Conservation (phyloP, 768 basidiomycete species). For the Mycena floridula region DNA sequence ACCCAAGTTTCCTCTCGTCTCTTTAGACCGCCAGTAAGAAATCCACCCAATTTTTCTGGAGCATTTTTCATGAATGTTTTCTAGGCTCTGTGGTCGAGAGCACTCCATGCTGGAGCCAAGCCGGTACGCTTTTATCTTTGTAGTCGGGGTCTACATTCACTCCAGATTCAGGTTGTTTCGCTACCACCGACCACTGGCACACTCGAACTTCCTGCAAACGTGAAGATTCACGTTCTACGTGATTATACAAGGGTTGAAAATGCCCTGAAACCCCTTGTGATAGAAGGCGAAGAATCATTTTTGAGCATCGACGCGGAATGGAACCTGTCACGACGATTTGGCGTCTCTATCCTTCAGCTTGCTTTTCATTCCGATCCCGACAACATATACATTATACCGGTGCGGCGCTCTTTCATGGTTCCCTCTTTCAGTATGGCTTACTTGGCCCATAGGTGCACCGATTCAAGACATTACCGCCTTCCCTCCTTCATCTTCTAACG, state of each 20-base stretch:
- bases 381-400: constrained; percentile 4
- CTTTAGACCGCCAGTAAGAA: no score
- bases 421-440: not conserved
- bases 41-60: no score
- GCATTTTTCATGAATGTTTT: no score
- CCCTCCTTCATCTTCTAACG: constrained; percentile 3
- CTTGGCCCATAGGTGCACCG: constrained; percentile 7
- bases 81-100: no score
- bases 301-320: constrained; percentile 11
- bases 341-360: constrained; percentile 12
- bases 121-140: no score
- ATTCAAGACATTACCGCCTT: constrained; percentile 1
- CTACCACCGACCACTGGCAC: no score
- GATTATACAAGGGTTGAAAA: constrained; percentile 4
- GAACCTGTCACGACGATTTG: constrained; percentile 9
- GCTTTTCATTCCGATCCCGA: constrained; percentile 7
- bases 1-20: no score
- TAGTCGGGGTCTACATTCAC: no score
- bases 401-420: not conserved
- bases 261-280: constrained; percentile 17
- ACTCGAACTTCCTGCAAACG: not conserved
- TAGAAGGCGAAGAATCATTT: constrained; percentile 3
- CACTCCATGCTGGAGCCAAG: no score
- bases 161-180: no score
- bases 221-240: not conserved